Base-by-base conservation (phyloP, 345 rosid genomes). In the Gossypium mustelinum region DNA sequence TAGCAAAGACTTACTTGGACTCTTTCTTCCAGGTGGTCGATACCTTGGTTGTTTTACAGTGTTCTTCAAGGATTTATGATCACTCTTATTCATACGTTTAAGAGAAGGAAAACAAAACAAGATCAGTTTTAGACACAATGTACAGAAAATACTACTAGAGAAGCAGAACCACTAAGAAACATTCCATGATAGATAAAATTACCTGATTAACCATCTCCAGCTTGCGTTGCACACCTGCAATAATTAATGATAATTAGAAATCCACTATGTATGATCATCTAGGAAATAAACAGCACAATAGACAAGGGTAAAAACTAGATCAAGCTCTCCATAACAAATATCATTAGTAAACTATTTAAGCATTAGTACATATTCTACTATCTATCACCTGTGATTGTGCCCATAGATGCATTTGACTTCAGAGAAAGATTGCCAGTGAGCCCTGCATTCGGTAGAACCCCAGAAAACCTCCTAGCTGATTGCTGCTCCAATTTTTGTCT, bases 11-110 rank as follows among this genome's bases (percentile, higher is more conserved):
- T 86, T 88, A 95, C 99, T 72, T 61, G 92, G 92, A 79, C 88
- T 91, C 81, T 82, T 91, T 88, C 82, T 88, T 79, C 90, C 94
- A 1, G 89, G 94, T 20, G 92, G 91, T 41, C 80, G 89, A 85
- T 93, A 93, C 76, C 73, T 91, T 43, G 82, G 79, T 75, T 82
- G 92, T 73, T 67, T 90, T 27, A 57, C 77, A 69, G 78, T 54
- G 80, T 82, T 76, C 78, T 79, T 87, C 68, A 81, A 51, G 68
- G 80, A 72, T 74, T 85, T 91, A 18, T 57, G 61, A 57, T 84
- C 85, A 68, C 79, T 84, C 87, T 84, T 86, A 44, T 81, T 67
- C 7, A 82, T 81, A 85, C 77, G 86, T 90, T 91, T 75, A 67
- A 64, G 20, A 51, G 8, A 72, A 10, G 27, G 3, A 58, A 60